Evolutionary conservation across 345 rosid genomes (phyloP).

Genomic region (Alliaria petiolata): DNA sequence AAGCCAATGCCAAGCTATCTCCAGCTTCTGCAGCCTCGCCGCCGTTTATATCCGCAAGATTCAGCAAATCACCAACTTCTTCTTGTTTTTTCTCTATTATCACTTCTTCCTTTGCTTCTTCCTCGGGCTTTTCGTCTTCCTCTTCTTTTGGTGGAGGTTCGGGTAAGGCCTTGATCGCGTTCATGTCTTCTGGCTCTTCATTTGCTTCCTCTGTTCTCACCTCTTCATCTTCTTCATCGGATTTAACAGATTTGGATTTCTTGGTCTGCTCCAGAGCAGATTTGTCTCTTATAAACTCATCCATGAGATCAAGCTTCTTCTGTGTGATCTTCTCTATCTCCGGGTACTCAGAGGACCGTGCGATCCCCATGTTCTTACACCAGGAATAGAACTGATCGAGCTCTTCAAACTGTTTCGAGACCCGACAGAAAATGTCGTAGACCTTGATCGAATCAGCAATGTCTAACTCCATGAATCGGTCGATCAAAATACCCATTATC

Average conservation of each 20-base stretch:
- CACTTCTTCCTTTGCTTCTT: conserved; percentile 20
- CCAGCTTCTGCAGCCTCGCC: conserved; percentile 37
- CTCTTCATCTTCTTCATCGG: conserved; percentile 27
- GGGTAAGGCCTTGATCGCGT: conserved; percentile 55
- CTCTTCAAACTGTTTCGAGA: conserved; percentile 64
- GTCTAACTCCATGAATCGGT: conserved; percentile 77
- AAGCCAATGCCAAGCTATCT: conserved; percentile 52
- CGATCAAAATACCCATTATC: conserved; percentile 50
- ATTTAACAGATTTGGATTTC: conserved; percentile 2
- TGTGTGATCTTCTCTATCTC: conserved; percentile 71
- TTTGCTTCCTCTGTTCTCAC: conserved; percentile 23
- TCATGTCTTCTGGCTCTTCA: conserved; percentile 43
- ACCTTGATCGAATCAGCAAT: conserved; percentile 57
- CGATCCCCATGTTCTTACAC: conserved; percentile 67
- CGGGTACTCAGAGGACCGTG: conserved; percentile 72
- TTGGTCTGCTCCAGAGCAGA: conserved; percentile 38
- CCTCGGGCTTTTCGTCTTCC: conserved; percentile 9
- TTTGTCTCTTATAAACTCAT: conserved; percentile 75
- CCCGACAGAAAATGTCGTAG: conserved; percentile 58
- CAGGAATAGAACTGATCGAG: conserved; percentile 65
- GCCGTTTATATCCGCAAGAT: conserved; percentile 43
- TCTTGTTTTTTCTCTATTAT: conserved; percentile 18
- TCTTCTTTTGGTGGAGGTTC: conserved; percentile 42
- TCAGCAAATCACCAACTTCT: conserved; percentile 51
- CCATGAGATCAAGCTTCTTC: conserved; percentile 79